Evolutionary conservation across 306 rosid species (phyloP).

Genomic region (Cucumis hystrix): DNA sequence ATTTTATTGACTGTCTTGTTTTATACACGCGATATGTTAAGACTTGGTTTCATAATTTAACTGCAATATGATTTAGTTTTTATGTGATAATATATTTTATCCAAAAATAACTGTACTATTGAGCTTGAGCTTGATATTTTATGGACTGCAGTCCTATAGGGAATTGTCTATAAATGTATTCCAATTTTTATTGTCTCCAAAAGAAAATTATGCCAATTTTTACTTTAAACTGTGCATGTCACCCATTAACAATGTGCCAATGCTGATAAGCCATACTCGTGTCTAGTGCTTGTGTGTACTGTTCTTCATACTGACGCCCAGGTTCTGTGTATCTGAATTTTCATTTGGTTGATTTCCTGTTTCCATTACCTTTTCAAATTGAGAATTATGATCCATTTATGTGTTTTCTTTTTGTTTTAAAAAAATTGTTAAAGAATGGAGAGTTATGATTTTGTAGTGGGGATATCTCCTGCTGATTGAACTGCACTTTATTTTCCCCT

Average conservation of each 20-base stretch:
- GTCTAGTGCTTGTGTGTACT: background rate
- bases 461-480: background rate
- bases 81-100: background rate
- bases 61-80: background rate
- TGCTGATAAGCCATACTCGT: background rate
- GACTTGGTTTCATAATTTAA: background rate
- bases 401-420: no score
- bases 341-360: background rate
- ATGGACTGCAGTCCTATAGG: background rate
- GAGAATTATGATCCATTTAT: background rate
- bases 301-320: background rate
- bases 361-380: background rate
- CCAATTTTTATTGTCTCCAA: background rate
- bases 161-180: background rate
- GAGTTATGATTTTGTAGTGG: background rate
- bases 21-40: background rate
- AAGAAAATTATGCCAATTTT: background rate
- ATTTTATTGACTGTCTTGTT: background rate
- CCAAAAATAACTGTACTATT: no score
- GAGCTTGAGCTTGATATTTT: background rate
- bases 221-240: background rate
- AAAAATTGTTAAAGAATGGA: no score
- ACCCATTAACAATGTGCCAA: background rate
- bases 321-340: background rate
- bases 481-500: background rate